phyloP scores from a whole-genome alignment of 2,329 filamentous ascomycete genomes.

The Talaromyces funiculosus region DNA sequence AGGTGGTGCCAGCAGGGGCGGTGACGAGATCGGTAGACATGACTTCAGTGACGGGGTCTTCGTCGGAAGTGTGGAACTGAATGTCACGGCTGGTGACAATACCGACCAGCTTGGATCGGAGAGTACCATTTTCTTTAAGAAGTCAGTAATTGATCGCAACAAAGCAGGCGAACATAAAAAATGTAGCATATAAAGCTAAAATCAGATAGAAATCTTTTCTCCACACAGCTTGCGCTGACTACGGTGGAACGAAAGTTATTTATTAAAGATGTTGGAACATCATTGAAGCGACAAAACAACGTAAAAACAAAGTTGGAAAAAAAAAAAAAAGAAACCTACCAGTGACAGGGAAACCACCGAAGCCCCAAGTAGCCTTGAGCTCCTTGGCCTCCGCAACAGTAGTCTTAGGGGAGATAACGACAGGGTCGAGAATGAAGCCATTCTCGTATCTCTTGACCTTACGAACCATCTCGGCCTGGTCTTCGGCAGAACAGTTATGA shows the following conservation, averaged over 20 bases:
- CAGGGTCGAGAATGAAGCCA: slow-evolving; percentile 93
- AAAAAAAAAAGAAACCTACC: slow-evolving; percentile 58
- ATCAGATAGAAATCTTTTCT: slow-evolving; percentile 54
- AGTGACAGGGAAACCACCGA: slow-evolving; percentile 96
- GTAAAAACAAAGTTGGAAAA: slow-evolving; percentile 12
- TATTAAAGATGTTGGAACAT: slow-evolving; percentile 45
- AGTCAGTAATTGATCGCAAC: slow-evolving; percentile 16
- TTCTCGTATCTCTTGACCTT: slow-evolving; percentile 99
- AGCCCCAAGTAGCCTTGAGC: slow-evolving; percentile 96
- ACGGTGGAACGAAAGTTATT: slow-evolving; percentile 99
- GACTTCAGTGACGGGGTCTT: slow-evolving; percentile 72
- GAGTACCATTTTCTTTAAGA: slow-evolving; percentile 73
- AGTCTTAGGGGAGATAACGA: slow-evolving; percentile 80
- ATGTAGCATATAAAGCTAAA: slow-evolving; percentile 15
- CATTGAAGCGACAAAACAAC: slow-evolving; percentile 50
- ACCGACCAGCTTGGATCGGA: slow-evolving; percentile 91
- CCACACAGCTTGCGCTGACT: slow-evolving; percentile 82
- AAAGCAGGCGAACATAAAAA: background rate
- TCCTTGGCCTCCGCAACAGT: slow-evolving; percentile 87
- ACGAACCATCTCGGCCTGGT: slow-evolving; percentile 96
- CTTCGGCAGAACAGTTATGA: slow-evolving; percentile 98
- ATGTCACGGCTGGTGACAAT: slow-evolving; percentile 98
- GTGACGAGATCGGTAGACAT: slow-evolving; percentile 96
- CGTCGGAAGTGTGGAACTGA: slow-evolving; percentile 79
- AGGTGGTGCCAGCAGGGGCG: slow-evolving; percentile 72